Percentiles rank a stretch among this genome's conserved stretches.
Evolutionary conservation across 2,329 filamentous ascomycete species (phyloP).

Genomic region (Fusarium verticillioides): DNA sequence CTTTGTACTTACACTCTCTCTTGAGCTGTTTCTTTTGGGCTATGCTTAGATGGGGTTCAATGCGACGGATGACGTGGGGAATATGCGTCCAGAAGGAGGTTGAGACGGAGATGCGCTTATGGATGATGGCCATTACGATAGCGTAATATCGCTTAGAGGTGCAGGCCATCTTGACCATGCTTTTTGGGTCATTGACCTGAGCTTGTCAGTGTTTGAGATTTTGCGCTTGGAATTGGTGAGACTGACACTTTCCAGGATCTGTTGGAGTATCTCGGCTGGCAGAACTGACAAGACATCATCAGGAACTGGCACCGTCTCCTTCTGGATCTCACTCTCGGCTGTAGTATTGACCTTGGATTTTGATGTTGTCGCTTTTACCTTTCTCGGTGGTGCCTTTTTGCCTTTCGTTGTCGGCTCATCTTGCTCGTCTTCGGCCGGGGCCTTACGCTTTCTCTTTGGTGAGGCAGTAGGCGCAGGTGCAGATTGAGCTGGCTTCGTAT

Average conservation of each 20-base stretch:
- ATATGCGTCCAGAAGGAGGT: background rate
- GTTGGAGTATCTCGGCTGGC: background rate
- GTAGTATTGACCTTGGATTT: rapidly evolving
- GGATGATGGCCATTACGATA: background rate
- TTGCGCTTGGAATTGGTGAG: rapidly evolving
- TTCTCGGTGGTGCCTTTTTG: background rate
- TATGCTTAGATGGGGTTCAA: slow-evolving; percentile 11
- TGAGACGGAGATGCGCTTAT: background rate
- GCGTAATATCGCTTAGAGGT: slow-evolving; percentile 11
- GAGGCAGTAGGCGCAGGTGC: background rate
- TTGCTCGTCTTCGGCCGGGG: background rate
- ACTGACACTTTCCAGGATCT: background rate
- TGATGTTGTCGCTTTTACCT: rapidly evolving
- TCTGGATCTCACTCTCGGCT: rapidly evolving
- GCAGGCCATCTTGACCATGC: background rate
- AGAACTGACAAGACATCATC: slow-evolving; percentile 2
- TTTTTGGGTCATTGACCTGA: background rate
- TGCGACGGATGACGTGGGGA: background rate
- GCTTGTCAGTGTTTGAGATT: rapidly evolving
- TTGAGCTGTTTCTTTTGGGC: slow-evolving; percentile 8
- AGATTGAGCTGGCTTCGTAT: background rate
- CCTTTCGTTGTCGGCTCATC: background rate
- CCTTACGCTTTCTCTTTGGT: background rate
- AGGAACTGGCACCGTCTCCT: rapidly evolving
- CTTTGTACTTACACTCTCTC: background rate